Evolutionary conservation across 1,284 basidiomycete genomes (phyloP).

Genomic region (Amylostereum areolatum): DNA sequence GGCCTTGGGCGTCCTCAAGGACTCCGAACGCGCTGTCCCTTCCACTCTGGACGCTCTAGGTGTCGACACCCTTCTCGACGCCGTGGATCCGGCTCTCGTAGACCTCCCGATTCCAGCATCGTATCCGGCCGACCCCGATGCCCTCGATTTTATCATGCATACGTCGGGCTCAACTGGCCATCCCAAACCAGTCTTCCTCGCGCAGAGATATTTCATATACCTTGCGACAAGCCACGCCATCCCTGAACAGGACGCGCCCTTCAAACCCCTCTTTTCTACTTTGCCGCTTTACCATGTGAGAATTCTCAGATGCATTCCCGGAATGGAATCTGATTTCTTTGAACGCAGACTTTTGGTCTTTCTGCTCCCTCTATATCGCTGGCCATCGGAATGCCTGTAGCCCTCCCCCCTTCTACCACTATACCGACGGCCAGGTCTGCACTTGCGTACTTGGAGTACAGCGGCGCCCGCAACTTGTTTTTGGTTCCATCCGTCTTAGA

Average conservation of each 20-base stretch:
- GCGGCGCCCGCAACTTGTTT: constrained; percentile 25
- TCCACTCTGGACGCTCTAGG: constrained; percentile 13
- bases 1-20: constrained; percentile 16
- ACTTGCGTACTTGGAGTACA: constrained; percentile 19
- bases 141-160: constrained; percentile 24
- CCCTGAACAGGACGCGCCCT: constrained; percentile 20
- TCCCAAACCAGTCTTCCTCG: constrained; percentile 32
- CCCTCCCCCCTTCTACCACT: constrained; percentile 24
- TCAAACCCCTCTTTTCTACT: constrained; percentile 27
- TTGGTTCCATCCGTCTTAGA: constrained; percentile 33
- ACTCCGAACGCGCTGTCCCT: constrained; percentile 9
- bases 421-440: constrained; percentile 29
- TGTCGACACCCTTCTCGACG: constrained; percentile 17
- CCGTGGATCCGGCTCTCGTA: constrained; percentile 3
- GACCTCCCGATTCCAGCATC: constrained; percentile 17
- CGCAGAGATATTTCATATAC: constrained; percentile 25
- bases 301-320: not conserved
- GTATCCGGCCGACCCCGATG: too few relatives aligned
- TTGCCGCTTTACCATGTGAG: constrained; percentile 32
- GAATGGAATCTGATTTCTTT: too few relatives aligned
- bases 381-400: constrained; percentile 29
- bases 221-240: constrained; percentile 28
- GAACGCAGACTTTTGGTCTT: constrained; percentile 27
- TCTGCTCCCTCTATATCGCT: constrained; percentile 27
- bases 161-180: constrained; percentile 33